These are phyloP conservation scores for Corymbia calophylla DNA, from an alignment of 441 rosid genomes.

Conservation along the genomic window DNA sequence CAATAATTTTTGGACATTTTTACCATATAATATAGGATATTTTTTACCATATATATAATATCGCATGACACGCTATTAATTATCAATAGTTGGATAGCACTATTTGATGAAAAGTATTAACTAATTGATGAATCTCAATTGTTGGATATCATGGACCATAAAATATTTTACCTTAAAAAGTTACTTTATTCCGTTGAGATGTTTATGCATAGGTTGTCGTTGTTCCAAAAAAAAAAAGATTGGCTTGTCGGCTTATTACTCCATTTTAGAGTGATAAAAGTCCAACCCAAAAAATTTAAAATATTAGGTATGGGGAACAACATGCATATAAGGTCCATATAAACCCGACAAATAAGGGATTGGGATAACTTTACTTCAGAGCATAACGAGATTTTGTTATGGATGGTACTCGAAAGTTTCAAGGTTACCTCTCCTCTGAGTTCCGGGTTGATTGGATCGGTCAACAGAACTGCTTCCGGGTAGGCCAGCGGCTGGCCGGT, in stretches of 20 bases:
- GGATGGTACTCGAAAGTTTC: not conserved
- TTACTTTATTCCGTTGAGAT: not conserved
- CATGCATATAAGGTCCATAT: not conserved
- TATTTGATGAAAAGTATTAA: not conserved
- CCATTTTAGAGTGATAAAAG: not conserved
- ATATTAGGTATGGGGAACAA: not conserved
- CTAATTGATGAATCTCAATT: not conserved
- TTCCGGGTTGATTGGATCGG: conserved; percentile 42
- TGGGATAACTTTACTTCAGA: not conserved
- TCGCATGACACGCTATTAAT: not conserved
- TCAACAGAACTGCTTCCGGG: conserved; percentile 75
- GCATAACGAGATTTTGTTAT: not conserved
- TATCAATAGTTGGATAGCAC: not conserved
- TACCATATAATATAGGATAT: not conserved
- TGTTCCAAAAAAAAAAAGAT: too few relatives aligned
- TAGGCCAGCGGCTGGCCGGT: conserved; percentile 41
- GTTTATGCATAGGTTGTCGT: not conserved
- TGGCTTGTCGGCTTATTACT: not conserved
- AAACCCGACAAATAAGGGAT: not conserved
- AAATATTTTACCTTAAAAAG: not conserved
- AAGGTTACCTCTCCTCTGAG: conserved; percentile 55
- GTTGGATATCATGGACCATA: not conserved
- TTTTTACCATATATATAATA: not conserved
- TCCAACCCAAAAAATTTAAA: fast-evolving
- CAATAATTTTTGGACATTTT: not conserved